Evolutionary conservation across 164 flowering plant genomes (phyloP).

Genomic region (Kingdonia uniflora): DNA sequence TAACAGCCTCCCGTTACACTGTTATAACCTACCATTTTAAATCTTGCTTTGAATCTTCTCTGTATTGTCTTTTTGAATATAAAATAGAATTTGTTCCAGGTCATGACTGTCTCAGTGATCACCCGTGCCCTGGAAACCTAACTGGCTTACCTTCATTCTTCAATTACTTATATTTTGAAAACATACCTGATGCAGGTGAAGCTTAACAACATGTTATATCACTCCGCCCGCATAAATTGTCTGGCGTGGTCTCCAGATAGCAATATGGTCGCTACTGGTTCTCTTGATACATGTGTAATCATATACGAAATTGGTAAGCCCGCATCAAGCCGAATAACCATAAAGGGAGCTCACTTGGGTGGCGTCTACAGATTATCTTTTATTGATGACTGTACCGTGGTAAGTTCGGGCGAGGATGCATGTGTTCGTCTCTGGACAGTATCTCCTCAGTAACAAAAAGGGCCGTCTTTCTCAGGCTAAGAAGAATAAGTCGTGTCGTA

Average conservation of each 20-base stretch:
- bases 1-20: no score
- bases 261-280: conserved; percentile 85
- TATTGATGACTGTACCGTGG: conserved; percentile 50
- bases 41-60: no score
- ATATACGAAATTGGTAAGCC: conserved; percentile 72
- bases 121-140: no score
- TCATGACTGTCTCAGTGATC: no score
- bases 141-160: neutral
- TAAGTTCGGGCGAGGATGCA: conserved; percentile 95
- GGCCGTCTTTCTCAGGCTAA: neutral
- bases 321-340: conserved; percentile 65
- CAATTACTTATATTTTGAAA: neutral
- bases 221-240: conserved; percentile 89
- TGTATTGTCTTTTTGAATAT: no score
- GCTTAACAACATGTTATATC: conserved; percentile 92
- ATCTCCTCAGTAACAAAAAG: conserved; percentile 27
- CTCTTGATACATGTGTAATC: conserved; percentile 81
- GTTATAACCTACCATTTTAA: no score
- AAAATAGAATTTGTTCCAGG: no score
- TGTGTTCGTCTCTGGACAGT: conserved; percentile 77
- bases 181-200: conserved; percentile 56
- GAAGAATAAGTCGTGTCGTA: no score
- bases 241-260: conserved; percentile 90
- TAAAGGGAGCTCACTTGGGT: conserved; percentile 91
- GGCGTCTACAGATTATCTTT: conserved; percentile 89